phyloP scores from a whole-genome alignment of 345 rosid genomes.

The Salix koriyanagi region DNA sequence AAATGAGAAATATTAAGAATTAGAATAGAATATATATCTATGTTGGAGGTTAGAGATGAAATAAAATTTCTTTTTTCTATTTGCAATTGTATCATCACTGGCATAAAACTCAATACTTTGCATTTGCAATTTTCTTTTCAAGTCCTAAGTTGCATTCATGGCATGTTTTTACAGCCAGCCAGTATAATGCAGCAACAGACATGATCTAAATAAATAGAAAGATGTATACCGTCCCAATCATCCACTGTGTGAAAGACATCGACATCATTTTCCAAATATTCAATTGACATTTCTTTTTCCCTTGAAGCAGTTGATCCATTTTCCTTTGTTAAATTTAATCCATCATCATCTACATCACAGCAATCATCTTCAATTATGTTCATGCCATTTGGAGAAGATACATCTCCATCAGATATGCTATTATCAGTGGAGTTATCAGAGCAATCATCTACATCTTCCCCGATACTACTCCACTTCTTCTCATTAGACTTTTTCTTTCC shows the following conservation, averaged over 20 bases:
- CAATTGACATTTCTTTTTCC: constrained; percentile 51
- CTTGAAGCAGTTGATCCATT: constrained; percentile 28
- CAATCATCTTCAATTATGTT: constrained; percentile 16
- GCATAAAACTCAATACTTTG: not conserved
- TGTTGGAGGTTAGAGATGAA: not conserved
- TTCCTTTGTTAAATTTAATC: constrained; percentile 29
- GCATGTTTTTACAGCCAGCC: not conserved
- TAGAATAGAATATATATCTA: not conserved
- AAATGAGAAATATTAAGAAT: constrained; percentile 16
- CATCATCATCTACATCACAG: constrained; percentile 28
- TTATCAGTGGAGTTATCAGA: constrained; percentile 23
- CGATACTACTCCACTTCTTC: constrained; percentile 22
- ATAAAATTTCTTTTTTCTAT: not conserved
- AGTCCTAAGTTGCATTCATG: not conserved
- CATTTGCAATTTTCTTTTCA: not conserved
- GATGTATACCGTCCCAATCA: constrained; percentile 81
- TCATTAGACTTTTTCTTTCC: constrained; percentile 33
- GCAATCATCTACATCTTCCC: constrained; percentile 28
- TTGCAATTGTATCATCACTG: not conserved
- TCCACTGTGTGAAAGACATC: constrained; percentile 57
- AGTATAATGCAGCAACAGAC: not conserved
- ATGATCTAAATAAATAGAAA: constrained; percentile 15
- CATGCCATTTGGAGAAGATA: constrained; percentile 10
- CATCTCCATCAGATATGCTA: constrained; percentile 25
- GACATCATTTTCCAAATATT: constrained; percentile 68